A percentile compares a stretch with the other conserved stretches of the same genome.
These are phyloP conservation scores for Fusarium compactum DNA, from an alignment of 2,329 filamentous ascomycete species.

Conservation along the genomic window DNA sequence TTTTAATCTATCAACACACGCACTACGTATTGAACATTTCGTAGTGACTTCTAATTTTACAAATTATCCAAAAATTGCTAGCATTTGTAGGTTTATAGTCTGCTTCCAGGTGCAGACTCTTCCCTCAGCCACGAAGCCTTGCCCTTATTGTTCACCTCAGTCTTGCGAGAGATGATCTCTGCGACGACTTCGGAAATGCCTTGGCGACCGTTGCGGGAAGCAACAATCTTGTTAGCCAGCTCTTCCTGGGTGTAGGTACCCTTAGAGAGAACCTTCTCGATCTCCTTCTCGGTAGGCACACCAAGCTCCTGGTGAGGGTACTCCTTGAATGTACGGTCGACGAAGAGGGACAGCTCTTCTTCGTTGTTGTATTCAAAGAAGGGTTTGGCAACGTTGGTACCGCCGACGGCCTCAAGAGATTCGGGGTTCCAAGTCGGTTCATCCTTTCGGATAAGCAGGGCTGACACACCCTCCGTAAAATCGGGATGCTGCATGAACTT, in stretches of 20 bases:
- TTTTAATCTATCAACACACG: conserved; percentile 46
- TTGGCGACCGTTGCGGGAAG: conserved; percentile 71
- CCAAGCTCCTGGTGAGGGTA: conserved; percentile 81
- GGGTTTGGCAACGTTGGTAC: conserved; percentile 66
- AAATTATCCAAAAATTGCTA: conserved; percentile 30
- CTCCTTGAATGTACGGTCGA: conserved; percentile 70
- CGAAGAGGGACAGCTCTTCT: conserved; percentile 70
- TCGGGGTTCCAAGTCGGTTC: conserved; percentile 82
- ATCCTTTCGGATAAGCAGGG: conserved; percentile 78
- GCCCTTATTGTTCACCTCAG: conserved; percentile 59
- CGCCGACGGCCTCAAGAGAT: conserved; percentile 74
- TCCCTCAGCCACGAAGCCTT: conserved; percentile 55
- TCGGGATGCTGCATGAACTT: conserved; percentile 93
- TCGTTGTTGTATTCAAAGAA: conserved; percentile 73
- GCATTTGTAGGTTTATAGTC: conserved; percentile 46
- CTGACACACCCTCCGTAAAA: conserved; percentile 91
- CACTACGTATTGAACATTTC: conserved; percentile 34
- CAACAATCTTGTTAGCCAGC: conserved; percentile 73
- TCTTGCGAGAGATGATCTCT: conserved; percentile 76
- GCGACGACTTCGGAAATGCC: conserved; percentile 75
- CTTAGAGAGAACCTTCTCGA: conserved; percentile 59
- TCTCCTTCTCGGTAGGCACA: conserved; percentile 77
- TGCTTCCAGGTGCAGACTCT: conserved; percentile 49
- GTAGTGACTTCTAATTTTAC: conserved; percentile 48
- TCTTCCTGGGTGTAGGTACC: conserved; percentile 62